Base-by-base conservation (phyloP, 768 basidiomycete genomes). In the Kwoniella sp. region DNA sequence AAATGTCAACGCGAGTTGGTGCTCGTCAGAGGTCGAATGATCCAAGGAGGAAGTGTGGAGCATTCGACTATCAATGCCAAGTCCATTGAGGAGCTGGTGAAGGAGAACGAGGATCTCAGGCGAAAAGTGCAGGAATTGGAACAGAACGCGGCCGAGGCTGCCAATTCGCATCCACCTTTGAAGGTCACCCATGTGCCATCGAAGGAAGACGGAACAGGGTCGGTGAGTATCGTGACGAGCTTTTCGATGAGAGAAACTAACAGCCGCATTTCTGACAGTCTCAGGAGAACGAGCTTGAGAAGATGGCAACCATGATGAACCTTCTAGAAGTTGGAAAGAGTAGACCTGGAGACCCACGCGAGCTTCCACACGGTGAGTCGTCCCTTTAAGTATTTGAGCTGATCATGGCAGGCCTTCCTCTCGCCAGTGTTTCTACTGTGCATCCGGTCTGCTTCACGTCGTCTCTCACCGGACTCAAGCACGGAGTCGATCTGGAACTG, bases 1-100 rank as follows among this genome's bases (percentile, higher is more conserved):
- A 44, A 44, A 44, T 44, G 40, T 15, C 40, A 44, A 19, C 40
- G 40, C 40, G 40, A 44, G 40, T 44, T 44, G 40, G 40, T 44
- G 17, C 40, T 44, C 10, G 40, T 44, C 10, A 44, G 40, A 19
- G 40, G 40, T 19, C 40, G 40, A 44, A 15, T 44, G 40, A 44
- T 44, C 8, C 40, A 44, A 15, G 40, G 40, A 9, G 40, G 40
- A 44, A 44, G 17, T 19, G 40, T 15, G 17, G 40, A 44, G 40
- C 40, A 44, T 9, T 9, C 40, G 40, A 15, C 40, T 9, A 44
- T 44, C 40, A 44, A 44, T 15, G 40, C 40, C 8, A 44, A 44
- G 40, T 44, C 40, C 17, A 44, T 44, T 19, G 40, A 44, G 40
- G 40, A 44, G 40, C 17, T 44, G 40, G 10, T 44, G 17, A 44